phyloP scores from a whole-genome alignment of 2,329 filamentous ascomycete species.

The Cadophora luteo-olivacea region DNA sequence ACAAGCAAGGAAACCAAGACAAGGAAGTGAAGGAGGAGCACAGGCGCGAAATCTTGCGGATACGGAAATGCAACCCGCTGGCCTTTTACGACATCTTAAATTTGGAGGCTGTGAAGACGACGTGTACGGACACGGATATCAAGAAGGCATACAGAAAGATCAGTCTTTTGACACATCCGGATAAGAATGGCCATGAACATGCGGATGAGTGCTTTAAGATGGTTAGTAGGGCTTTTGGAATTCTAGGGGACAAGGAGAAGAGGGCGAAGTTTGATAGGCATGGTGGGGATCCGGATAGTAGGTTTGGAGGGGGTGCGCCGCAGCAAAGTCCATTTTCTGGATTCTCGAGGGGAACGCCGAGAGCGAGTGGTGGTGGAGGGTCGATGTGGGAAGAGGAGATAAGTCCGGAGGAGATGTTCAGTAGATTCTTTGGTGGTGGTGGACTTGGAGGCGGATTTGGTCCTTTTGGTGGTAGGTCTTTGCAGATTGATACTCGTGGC shows the following conservation, averaged over 20 bases:
- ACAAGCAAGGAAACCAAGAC: slow-evolving; percentile 63
- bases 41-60: slow-evolving; percentile 87
- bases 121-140: slow-evolving; percentile 81
- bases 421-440: slow-evolving; percentile 88
- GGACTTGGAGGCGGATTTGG: slow-evolving; percentile 64
- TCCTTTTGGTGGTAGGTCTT: slow-evolving; percentile 66
- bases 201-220: slow-evolving; percentile 99
- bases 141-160: slow-evolving; percentile 98
- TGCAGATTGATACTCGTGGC: slow-evolving; percentile 4
- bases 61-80: slow-evolving; percentile 82
- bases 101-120: slow-evolving; percentile 67
- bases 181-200: slow-evolving; percentile 96
- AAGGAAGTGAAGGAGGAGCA: slow-evolving; percentile 88
- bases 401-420: slow-evolving; percentile 95
- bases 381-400: slow-evolving; percentile 89
- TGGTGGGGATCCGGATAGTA: slow-evolving; percentile 89
- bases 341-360: slow-evolving; percentile 56
- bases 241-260: slow-evolving; percentile 93
- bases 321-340: slow-evolving; percentile 69
- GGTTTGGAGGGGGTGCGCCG: slow-evolving; percentile 71
- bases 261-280: slow-evolving; percentile 85
- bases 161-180: slow-evolving; percentile 92
- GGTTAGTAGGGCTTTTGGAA: slow-evolving; percentile 91
- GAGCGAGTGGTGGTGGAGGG: slow-evolving; percentile 46
- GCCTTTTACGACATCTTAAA: slow-evolving; percentile 96